A percentile compares a stretch with the other conserved stretches of the same genome.
Evolutionary conservation across 1,139 yeast species (phyloP).

Genomic region (Yamadazyma taylorii): DNA sequence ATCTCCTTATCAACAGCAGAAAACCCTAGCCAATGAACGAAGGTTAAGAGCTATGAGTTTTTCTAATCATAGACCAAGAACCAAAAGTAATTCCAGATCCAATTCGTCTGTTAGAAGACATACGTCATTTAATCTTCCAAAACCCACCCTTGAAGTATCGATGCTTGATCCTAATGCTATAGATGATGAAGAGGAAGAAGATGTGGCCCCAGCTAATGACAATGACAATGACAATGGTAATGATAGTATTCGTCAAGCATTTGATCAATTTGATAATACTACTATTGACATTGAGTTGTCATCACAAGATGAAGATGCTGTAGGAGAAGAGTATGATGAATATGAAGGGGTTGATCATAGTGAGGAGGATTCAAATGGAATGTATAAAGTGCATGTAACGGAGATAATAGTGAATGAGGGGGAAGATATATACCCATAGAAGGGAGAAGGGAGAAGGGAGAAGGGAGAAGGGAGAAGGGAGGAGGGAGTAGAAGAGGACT

Average conservation of each 20-base stretch:
- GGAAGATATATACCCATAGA: constrained; percentile 29
- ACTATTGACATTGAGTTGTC: constrained; percentile 14
- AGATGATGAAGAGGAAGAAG: constrained; percentile 18
- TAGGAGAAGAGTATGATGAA: constrained; percentile 24
- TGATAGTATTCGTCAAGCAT: constrained; percentile 12
- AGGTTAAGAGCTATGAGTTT: constrained; percentile 29
- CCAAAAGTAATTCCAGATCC: constrained; percentile 10
- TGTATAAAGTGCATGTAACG: constrained; percentile 50
- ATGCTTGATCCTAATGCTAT: constrained; percentile 17
- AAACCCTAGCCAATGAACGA: constrained; percentile 43
- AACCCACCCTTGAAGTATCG: constrained; percentile 25
- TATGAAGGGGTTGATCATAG: constrained; percentile 11
- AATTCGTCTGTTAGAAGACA: constrained; percentile 25
- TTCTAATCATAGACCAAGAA: constrained; percentile 5
- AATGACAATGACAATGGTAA: neutral
- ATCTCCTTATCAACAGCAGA: constrained; percentile 60
- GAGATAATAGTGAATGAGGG: constrained; percentile 51
- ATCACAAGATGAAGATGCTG: constrained; percentile 16
- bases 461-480: too few species aligned
- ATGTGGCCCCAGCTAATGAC: constrained; percentile 2
- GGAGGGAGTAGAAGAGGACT: neutral
- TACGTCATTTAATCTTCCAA: constrained; percentile 30
- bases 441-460: neutral
- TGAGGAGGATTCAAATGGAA: constrained; percentile 19
- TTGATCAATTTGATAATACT: constrained; percentile 21